Evolutionary conservation across 2,329 filamentous ascomycete species (phyloP).

Genomic region (Xylaria sp.): DNA sequence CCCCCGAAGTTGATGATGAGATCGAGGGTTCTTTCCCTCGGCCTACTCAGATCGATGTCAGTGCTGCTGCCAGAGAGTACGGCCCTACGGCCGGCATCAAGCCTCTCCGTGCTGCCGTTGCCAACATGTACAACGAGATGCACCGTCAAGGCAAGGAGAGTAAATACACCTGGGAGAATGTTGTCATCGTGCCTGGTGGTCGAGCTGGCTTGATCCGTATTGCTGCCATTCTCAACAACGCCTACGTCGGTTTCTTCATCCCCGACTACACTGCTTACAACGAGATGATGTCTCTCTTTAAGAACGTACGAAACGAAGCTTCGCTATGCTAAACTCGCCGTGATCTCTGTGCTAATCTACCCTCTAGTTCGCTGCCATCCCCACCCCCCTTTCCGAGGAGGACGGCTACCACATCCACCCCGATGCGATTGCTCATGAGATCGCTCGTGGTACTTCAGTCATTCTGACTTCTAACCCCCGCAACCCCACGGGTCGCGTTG

Average conservation of each 20-base stretch:
- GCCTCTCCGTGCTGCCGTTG: slow-evolving; percentile 80
- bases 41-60: slow-evolving; percentile 72
- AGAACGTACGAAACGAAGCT: slow-evolving; percentile 55
- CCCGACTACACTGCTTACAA: slow-evolving; percentile 96
- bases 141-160: slow-evolving; percentile 82
- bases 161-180: slow-evolving; percentile 96
- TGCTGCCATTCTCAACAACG: slow-evolving; percentile 86
- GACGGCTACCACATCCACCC: slow-evolving; percentile 92
- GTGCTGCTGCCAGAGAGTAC: slow-evolving; percentile 77
- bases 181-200: slow-evolving; percentile 90
- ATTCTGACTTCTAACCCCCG: slow-evolving; percentile 93
- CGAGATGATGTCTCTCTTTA: slow-evolving; percentile 93
- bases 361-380: slow-evolving; percentile 71
- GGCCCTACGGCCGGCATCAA: slow-evolving; percentile 92
- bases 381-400: slow-evolving; percentile 74
- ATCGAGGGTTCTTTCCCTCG: slow-evolving; percentile 85
- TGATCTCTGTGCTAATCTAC: slow-evolving; percentile 11
- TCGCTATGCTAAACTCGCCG: neutral
- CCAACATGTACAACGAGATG: slow-evolving; percentile 86
- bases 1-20: slow-evolving; percentile 88
- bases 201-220: slow-evolving; percentile 91
- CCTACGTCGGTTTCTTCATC: slow-evolving; percentile 90
- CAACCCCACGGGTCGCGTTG: slow-evolving; percentile 87
- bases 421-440: slow-evolving; percentile 88
- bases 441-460: slow-evolving; percentile 77